Conservation (phyloP, 495 filamentous ascomycete species). For the Penicillium parvum region DNA sequence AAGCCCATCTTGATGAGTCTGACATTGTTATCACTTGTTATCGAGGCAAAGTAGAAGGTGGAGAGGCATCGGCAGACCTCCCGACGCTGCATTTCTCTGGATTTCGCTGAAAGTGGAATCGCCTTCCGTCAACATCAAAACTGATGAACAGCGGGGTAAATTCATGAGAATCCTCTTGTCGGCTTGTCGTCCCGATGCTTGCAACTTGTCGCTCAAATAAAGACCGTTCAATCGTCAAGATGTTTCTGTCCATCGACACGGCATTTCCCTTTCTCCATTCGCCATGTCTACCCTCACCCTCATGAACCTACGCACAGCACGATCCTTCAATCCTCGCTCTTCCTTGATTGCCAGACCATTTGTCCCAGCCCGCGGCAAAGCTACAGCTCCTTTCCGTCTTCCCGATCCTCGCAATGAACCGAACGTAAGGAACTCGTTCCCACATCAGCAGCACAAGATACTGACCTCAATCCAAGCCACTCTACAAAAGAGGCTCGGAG, state of each 20-base stretch:
- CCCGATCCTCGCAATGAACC: slow-evolving; percentile 35
- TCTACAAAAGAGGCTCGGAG: slow-evolving; percentile 67
- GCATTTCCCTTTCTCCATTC: not conserved
- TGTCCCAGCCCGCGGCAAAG: slow-evolving; percentile 24
- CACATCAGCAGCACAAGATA: not conserved
- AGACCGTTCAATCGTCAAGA: slow-evolving; percentile 1
- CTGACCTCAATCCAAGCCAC: too few relatives aligned
- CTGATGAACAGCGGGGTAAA: slow-evolving; percentile 6
- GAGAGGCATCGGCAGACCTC: slow-evolving; percentile 8
- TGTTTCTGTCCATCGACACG: slow-evolving; percentile 1
- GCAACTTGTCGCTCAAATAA: too few relatives aligned
- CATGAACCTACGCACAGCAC: slow-evolving; percentile 18
- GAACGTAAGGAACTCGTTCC: slow-evolving; percentile 22
- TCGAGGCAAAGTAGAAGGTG: too few relatives aligned
- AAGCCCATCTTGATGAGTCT: too few relatives aligned
- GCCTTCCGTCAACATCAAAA: slow-evolving; percentile 5
- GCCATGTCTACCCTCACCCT: slow-evolving; percentile 19
- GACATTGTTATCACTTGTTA: too few relatives aligned
- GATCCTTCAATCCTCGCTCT: slow-evolving; percentile 11
- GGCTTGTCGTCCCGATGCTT: too few relatives aligned
- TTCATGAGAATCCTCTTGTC: too few relatives aligned
- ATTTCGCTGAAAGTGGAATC: too few relatives aligned
- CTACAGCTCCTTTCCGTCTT: slow-evolving; percentile 33
- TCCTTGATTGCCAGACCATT: slow-evolving; percentile 8
- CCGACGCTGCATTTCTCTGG: slow-evolving; percentile 4